Evolutionary conservation across 2,329 filamentous ascomycete species (phyloP), one percentile per base, ranked within the genome.

Genomic region (Tolypocladium guangdongense): DNA sequence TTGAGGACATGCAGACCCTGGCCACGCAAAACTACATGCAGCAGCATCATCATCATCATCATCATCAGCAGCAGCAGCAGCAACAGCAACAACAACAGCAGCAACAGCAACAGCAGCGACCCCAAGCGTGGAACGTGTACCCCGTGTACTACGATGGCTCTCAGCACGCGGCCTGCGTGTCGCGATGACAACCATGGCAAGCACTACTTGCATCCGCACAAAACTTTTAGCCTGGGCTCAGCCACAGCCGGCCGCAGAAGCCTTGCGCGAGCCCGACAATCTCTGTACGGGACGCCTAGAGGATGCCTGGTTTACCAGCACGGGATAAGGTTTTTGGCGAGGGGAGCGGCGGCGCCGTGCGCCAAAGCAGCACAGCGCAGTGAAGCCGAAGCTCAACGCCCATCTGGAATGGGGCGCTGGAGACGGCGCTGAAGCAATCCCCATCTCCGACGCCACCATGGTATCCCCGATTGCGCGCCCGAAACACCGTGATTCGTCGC

Each of bases 1-100:
- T 67, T 49, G 69, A 72, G 22, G 70, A 73, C 46, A 60, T 67
- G 50, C 66, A 66, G 36, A 58, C 58, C 54, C 62, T 58, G 43
- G 46, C 33, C 24, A 20, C 49, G 8, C 57, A 54, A 33, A 41
- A 51, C n/a, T 68, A 67, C 56, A 60, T 67, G 51, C 62, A 64
- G 35, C 60, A 59, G 11, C 59, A 65, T 5, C 63, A 63, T 18
- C 65, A 65, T 51, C 62, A 58, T 4, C 57, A 58, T 38, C 57
- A 36, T 1, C 35, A 36, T 1, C 35, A 56, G 20, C 60, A 65
- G n/a, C 62, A 63, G 20, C 63, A 66, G 52, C 57, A 60, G 54
- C 55, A 58, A 7, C 60, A 59, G 27, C 60, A 58, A 18, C 59
- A 64, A 4, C 61, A 62, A 20, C 62, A 65, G 50, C 62, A 47